Base-by-base conservation (phyloP, 78 protist genomes). In the Dictyostelium purpureum region DNA sequence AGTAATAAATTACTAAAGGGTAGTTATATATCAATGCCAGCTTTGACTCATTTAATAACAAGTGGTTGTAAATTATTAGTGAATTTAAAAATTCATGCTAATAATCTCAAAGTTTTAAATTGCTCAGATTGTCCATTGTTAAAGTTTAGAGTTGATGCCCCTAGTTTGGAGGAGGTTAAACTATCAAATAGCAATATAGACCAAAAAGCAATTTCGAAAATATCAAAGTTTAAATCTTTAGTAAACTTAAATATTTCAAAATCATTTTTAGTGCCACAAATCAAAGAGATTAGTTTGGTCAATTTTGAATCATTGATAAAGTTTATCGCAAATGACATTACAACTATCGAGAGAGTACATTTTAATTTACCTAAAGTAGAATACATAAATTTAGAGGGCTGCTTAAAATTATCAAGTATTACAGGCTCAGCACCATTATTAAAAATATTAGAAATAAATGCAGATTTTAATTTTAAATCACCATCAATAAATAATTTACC, bases 181-280 rank as follows among this genome's bases (percentile, higher is more conserved):
- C 35, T 63, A 31, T n/a, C n/a, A n/a, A 63, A 63, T 63, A 37
- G 42, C 18, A n/a, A n/a, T n/a, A n/a, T n/a, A n/a, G n/a, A n/a
- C n/a, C n/a, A n/a, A n/a, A n/a, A n/a, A n/a, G n/a, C n/a, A n/a
- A n/a, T n/a, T n/a, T n/a, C n/a, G n/a, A n/a, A n/a, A n/a, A n/a
- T n/a, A n/a, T n/a, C n/a, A n/a, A n/a, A n/a, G n/a, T n/a, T n/a
- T n/a, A n/a, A n/a, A n/a, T n/a, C n/a, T n/a, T n/a, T n/a, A n/a
- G n/a, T 63, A 31, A 33, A 63, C 12, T 63, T 63, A 63, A 63
- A 63, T 63, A 63, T 63, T 33, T 63, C 71, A 12, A 63, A n/a
- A n/a, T n/a, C n/a, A n/a, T n/a, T n/a, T n/a, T n/a, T n/a, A n/a
- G n/a, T n/a, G n/a, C n/a, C n/a, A n/a, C n/a, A n/a, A n/a, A n/a